These are phyloP conservation scores for Dryadomyces sulphureus DNA, from an alignment of 2,329 filamentous ascomycete genomes.

Conservation along the genomic window DNA sequence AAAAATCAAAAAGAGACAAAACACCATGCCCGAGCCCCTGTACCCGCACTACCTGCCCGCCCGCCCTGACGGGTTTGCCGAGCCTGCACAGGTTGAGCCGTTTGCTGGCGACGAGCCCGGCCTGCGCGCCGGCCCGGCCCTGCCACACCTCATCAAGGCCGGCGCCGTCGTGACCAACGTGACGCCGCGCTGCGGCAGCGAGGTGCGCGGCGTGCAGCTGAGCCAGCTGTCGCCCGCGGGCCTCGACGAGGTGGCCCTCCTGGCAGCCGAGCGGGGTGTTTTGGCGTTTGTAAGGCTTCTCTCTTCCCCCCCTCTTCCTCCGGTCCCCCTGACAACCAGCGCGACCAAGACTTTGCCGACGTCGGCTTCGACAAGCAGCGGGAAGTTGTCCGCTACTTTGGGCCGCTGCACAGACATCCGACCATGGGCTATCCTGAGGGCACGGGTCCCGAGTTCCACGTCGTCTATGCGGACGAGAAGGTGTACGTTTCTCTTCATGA, in stretches of 20 bases:
- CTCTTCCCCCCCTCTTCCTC: background rate
- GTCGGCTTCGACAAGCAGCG: constrained; percentile 49
- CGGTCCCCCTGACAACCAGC: background rate
- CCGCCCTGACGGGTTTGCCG: constrained; percentile 43
- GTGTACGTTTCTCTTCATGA: constrained; percentile 14
- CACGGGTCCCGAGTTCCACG: constrained; percentile 48
- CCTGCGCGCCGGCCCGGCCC: constrained; percentile 48
- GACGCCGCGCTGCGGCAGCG: constrained; percentile 52
- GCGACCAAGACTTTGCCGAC: constrained; percentile 50
- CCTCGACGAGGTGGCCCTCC: constrained; percentile 54
- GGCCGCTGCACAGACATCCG: constrained; percentile 55
- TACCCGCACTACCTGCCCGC: constrained; percentile 52
- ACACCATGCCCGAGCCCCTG: constrained; percentile 11
- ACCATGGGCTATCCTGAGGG: constrained; percentile 49
- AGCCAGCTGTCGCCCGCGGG: constrained; percentile 44
- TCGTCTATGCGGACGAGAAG: constrained; percentile 55
- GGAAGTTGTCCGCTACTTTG: constrained; percentile 45
- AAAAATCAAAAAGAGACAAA: background rate
- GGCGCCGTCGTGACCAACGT: constrained; percentile 35
- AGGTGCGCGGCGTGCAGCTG: constrained; percentile 52
- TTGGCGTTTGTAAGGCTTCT: constrained; percentile 39
- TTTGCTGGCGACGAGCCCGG: constrained; percentile 57
- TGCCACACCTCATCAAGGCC: constrained; percentile 43
- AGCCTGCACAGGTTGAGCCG: constrained; percentile 34
- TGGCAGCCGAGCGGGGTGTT: constrained; percentile 56